Evolutionary conservation across 495 filamentous ascomycete genomes (phyloP).

Genomic region (Aspergillus taichungensis): DNA sequence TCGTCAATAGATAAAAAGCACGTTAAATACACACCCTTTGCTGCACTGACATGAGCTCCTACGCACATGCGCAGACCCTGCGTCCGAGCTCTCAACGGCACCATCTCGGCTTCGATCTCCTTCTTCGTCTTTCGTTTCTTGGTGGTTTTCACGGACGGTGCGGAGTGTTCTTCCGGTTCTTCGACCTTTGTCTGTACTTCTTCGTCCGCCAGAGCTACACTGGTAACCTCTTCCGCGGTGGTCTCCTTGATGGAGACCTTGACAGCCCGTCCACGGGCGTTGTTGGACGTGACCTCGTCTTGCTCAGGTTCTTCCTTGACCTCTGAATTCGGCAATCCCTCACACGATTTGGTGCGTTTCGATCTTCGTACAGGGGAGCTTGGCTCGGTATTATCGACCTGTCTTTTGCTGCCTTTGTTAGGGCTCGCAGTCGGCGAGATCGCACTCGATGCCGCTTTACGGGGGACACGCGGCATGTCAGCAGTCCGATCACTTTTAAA

Average conservation of each 20-base stretch:
- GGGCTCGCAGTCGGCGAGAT: neutral
- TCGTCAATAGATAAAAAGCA: slow-evolving; percentile 1
- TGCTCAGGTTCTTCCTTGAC: neutral
- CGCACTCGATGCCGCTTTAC: slow-evolving; percentile 8
- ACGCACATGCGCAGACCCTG: slow-evolving; percentile 69
- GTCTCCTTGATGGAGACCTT: slow-evolving; percentile 11
- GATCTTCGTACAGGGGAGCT: slow-evolving; percentile 27
- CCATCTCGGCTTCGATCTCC: slow-evolving; percentile 35
- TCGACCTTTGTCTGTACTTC: slow-evolving; percentile 4
- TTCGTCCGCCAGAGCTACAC: neutral
- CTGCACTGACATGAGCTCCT: slow-evolving; percentile 84
- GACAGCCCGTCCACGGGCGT: neutral
- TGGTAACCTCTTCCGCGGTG: neutral
- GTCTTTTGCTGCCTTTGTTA: slow-evolving; percentile 11
- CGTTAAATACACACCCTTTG: slow-evolving; percentile 51
- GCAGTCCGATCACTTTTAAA: neutral
- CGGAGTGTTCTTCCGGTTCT: slow-evolving; percentile 9
- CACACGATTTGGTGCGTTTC: slow-evolving; percentile 27
- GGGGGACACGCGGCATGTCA: slow-evolving; percentile 15
- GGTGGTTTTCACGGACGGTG: slow-evolving; percentile 12
- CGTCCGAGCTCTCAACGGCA: slow-evolving; percentile 63
- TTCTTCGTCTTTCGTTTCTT: slow-evolving; percentile 29
- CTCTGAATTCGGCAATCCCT: slow-evolving; percentile 10
- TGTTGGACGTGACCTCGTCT: neutral
- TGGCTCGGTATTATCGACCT: slow-evolving; percentile 15